Evolutionary conservation across 371 early-diverging fungal genomes (phyloP), one percentile per base, ranked within the genome.

Genomic region (Mortierella sp.): DNA sequence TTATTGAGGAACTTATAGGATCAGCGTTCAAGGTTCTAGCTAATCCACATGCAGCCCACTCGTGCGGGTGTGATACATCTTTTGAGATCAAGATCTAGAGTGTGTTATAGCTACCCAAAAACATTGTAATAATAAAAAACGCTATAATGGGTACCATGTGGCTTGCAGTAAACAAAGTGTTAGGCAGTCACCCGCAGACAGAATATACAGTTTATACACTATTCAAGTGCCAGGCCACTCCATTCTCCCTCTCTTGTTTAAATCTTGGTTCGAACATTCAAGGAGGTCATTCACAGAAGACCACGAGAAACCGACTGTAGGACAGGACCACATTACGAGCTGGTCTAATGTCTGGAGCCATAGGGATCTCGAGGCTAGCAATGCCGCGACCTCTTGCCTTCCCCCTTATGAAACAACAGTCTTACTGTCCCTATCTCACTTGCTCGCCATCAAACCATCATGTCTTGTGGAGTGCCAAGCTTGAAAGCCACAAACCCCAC

Each of bases 1-100:
- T 92, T 87, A 93, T 94, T 16, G 93, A 96, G 76, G 96, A 97
- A 79, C 86, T 98, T 70, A 97, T 98, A 71, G 98, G 98, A 32
- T 94, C 95, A 4, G 93, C 95, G 8, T 98, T 98, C 84, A 92
- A 95, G 78, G 92, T 98, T 12, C 80, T 93, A 3, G 93, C 94
- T 32, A 97, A 96, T 75, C 97, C 98, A 5, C 94, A 94, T 66
- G 95, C 97, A 47, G 93, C 94, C 66, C 91, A 94, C 62, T 92
- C 93, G n/a, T 97, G 98, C 85, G 97, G 98, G 30, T 97, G 97
- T 84, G 96, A 90, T 73, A 90, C 91, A 30, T 77, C 78, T 4
- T 81, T 81, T 70, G 83, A 81, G 68, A 81, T 81, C 71, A 81
- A 81, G 71, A 81, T 81, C 51, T 73, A 73, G 26, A 22, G 0